phyloP scores from a whole-genome alignment of 2,329 filamentous ascomycete genomes.

The Sphaerulina musiva region DNA sequence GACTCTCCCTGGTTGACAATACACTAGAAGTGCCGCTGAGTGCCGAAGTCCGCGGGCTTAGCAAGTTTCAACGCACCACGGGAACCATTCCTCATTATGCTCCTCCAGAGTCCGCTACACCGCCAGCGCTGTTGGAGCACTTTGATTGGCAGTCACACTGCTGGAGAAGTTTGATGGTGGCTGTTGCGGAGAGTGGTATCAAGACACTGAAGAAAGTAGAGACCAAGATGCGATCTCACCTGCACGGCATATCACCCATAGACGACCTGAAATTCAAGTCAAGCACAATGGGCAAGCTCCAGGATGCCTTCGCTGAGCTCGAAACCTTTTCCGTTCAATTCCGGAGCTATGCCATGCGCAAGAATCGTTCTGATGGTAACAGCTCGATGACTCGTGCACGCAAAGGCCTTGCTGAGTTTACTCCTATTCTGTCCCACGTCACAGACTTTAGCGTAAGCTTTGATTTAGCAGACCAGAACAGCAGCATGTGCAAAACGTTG shows the following conservation, averaged over 20 bases:
- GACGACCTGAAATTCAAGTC: constrained; percentile 17
- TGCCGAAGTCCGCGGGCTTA: constrained; percentile 19
- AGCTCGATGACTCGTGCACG: constrained; percentile 1
- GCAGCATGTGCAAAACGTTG: constrained; percentile 7
- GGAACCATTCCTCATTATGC: constrained; percentile 8
- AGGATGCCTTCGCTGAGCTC: constrained; percentile 14
- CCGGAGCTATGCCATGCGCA: constrained; percentile 7
- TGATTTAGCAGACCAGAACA: constrained; percentile 8
- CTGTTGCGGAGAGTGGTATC: constrained; percentile 19
- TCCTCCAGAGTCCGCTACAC: not conserved
- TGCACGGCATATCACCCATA: constrained; percentile 11
- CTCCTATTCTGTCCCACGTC: constrained; percentile 7
- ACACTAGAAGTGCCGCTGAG: constrained; percentile 3
- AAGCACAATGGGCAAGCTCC: constrained; percentile 7
- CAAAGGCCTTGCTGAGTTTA: constrained; percentile 9
- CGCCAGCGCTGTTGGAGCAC: constrained; percentile 7
- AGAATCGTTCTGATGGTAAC: constrained; percentile 1
- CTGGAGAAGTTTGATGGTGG: constrained; percentile 16
- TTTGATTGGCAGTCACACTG: constrained; percentile 18
- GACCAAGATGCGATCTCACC: constrained; percentile 8
- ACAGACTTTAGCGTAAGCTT: constrained; percentile 7
- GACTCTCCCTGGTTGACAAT: constrained; percentile 14
- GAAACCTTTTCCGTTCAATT: constrained; percentile 14
- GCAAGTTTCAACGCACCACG: constrained; percentile 21
- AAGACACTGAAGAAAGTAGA: constrained; percentile 14